Conservation (phyloP, 768 basidiomycete species). For the Boletus rex-veris region DNA sequence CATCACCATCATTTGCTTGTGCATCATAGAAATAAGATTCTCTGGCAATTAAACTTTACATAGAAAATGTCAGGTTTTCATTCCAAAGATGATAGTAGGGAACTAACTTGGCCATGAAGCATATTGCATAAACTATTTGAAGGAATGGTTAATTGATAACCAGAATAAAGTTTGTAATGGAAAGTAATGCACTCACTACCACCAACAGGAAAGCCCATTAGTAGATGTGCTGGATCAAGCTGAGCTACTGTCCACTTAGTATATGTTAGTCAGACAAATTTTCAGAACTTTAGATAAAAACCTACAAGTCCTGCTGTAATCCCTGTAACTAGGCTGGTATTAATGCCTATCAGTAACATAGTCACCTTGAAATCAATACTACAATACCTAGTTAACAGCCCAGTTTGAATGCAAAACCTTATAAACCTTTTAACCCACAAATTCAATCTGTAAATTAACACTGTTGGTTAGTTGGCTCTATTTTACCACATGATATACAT, state of each 20-base stretch:
- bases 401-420: constrained; percentile 27
- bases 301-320: constrained; percentile 19
- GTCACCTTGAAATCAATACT: neutral
- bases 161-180: neutral
- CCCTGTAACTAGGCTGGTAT: constrained; percentile 14
- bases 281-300: neutral
- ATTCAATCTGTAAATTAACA: constrained; percentile 4
- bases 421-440: constrained; percentile 14
- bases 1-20: neutral
- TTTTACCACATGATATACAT: neutral
- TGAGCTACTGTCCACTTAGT: constrained; percentile 18
- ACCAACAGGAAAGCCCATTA: constrained; percentile 26
- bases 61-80: neutral
- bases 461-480: neutral
- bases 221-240: constrained; percentile 18
- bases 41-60: constrained; percentile 24
- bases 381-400: constrained; percentile 22
- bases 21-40: constrained; percentile 22
- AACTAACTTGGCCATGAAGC: constrained; percentile 30
- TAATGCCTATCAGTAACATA: neutral
- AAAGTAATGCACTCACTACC: constrained; percentile 14
- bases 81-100: neutral
- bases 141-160: neutral
- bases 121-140: constrained; percentile 24
- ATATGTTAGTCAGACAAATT: neutral